Evolutionary conservation across 331 rosid genomes (phyloP).

Genomic region (Pyracantha coccinea): DNA sequence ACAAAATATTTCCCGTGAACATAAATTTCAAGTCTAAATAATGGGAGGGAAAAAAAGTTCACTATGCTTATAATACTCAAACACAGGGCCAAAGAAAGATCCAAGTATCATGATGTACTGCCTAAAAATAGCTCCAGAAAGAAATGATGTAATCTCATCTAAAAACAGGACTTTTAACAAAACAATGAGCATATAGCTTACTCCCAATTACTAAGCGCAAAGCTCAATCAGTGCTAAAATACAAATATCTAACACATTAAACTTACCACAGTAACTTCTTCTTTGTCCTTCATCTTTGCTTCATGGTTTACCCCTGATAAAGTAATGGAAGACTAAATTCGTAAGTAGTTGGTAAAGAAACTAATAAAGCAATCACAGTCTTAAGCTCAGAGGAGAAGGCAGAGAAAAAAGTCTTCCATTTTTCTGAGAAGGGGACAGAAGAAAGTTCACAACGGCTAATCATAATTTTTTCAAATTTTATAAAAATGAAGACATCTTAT

Average conservation of each 20-base stretch:
- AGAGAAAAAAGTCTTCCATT: no score
- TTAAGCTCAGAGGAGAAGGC: not conserved
- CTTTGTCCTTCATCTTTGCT: conserved; percentile 25
- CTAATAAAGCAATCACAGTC: not conserved
- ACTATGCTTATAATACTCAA: not conserved
- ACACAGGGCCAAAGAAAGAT: not conserved
- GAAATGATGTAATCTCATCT: not conserved
- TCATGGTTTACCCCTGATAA: conserved; percentile 39
- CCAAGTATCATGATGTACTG: not conserved
- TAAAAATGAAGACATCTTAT: not conserved
- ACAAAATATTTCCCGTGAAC: not conserved
- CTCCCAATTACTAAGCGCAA: not conserved
- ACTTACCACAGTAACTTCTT: conserved; percentile 49
- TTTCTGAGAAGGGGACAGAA: not conserved
- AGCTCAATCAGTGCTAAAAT: no score
- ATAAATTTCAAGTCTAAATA: no score
- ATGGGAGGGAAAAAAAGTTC: not conserved
- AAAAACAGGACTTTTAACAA: not conserved
- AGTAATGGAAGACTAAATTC: not conserved
- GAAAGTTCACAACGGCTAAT: not conserved
- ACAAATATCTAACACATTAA: not conserved
- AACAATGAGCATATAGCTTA: not conserved
- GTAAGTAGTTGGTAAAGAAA: not conserved
- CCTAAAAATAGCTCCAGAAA: not conserved
- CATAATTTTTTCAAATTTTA: not conserved